Conservation (phyloP, 2,329 filamentous ascomycete genomes). For the Penicillium sp. region DNA sequence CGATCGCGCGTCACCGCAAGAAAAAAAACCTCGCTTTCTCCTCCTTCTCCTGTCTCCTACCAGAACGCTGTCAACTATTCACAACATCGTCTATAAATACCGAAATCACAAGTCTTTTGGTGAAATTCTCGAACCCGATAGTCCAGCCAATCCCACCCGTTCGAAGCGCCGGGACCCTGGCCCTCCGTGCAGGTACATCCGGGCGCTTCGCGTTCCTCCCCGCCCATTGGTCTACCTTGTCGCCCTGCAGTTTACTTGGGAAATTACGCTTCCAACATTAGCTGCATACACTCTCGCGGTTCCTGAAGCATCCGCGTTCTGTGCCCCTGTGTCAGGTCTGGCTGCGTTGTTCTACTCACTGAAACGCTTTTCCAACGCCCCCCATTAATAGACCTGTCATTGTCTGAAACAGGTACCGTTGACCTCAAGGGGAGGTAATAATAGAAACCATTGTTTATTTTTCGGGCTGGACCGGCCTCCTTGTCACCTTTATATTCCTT, state of each 20-base stretch:
- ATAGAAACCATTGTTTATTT: constrained; percentile 22
- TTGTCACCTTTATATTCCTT: constrained; percentile 6
- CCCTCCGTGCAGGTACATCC: constrained; percentile 15
- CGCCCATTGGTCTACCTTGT: constrained; percentile 21
- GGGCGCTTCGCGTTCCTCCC: constrained; percentile 20
- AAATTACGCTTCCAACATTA: constrained; percentile 8
- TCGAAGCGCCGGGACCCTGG: constrained; percentile 18
- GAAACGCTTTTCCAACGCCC: constrained; percentile 17
- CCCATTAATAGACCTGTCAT: constrained; percentile 26
- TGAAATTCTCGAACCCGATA: not conserved
- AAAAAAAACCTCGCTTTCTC: constrained; percentile 4
- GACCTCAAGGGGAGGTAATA: constrained; percentile 14
- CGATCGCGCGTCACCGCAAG: constrained; percentile 15
- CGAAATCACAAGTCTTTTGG: not conserved
- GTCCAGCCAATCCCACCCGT: not conserved
- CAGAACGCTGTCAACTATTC: not conserved
- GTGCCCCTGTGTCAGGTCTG: constrained; percentile 9
- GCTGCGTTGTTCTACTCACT: constrained; percentile 11
- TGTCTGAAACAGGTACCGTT: constrained; percentile 22
- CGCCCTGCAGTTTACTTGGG: constrained; percentile 15
- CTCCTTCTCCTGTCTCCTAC: not conserved
- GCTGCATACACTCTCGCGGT: constrained; percentile 14
- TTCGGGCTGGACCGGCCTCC: constrained; percentile 10
- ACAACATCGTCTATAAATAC: not conserved
- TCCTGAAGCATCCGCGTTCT: constrained; percentile 21